phyloP scores from a whole-genome alignment of 345 rosid species.

The Salix brachista region DNA sequence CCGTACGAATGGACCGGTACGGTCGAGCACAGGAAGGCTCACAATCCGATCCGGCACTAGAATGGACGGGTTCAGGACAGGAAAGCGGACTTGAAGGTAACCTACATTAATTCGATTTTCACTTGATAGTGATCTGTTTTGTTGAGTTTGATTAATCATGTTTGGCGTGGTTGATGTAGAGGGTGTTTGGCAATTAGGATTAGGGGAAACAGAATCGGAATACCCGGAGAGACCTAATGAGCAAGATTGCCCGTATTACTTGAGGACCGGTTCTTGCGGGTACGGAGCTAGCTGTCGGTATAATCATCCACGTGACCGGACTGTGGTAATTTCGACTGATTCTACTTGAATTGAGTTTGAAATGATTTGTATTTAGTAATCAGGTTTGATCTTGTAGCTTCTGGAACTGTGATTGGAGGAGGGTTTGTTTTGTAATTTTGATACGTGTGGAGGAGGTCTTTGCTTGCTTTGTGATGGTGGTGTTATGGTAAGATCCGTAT shows the following conservation, averaged over 20 bases:
- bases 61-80: slow-evolving; percentile 57
- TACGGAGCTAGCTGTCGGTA: slow-evolving; percentile 85
- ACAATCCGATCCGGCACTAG: slow-evolving; percentile 65
- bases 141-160: slow-evolving; percentile 32
- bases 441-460: background rate
- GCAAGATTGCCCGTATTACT: slow-evolving; percentile 71
- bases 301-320: slow-evolving; percentile 88
- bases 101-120: background rate
- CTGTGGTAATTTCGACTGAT: slow-evolving; percentile 43
- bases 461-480: background rate
- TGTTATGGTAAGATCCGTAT: slow-evolving; percentile 15
- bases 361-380: background rate
- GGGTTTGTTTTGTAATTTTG: background rate
- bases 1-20: slow-evolving; percentile 59
- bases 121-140: background rate
- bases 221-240: slow-evolving; percentile 80
- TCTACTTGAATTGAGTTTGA: background rate
- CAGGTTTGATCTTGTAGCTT: slow-evolving; percentile 10
- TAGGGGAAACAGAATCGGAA: slow-evolving; percentile 47
- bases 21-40: slow-evolving; percentile 50
- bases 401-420: background rate
- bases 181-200: slow-evolving; percentile 61
- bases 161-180: slow-evolving; percentile 45
- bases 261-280: slow-evolving; percentile 79
- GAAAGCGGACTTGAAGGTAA: slow-evolving; percentile 72